Evolutionary conservation across 1,139 yeast genomes (phyloP), one percentile per base, ranked within the genome.

Genomic region (Diutina mesorugosa): DNA sequence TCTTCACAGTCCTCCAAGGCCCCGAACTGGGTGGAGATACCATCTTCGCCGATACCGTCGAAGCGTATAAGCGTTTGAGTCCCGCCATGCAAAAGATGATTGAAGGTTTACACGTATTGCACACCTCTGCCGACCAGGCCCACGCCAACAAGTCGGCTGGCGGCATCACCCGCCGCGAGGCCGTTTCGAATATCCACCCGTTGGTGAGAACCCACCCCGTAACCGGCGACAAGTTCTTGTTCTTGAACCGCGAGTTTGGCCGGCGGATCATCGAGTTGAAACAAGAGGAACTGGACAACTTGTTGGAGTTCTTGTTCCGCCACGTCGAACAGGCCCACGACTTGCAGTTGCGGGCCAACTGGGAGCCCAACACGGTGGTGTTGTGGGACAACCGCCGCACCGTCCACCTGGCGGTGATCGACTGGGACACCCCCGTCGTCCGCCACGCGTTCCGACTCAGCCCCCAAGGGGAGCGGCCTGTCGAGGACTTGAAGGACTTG

Each of bases 361-460:
- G 86, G 84, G 79, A 77, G 60, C 77, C 77, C 46, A 73, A 77
- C 61, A 68, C 68, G 1, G 63, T 67, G 14, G 69, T 66, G 6
- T 58, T 65, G 45, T 67, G 70, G 70, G 68, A 66, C 55, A 67
- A 67, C 59, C 61, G 68, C 51, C 61, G 64, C 32, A 62, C 65
- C 3, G 60, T 63, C n/a, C 70, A 67, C 58, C 57, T 67, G 0
- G 68, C 72, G 4, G 61, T 64, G 26, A 61, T 77, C 3, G 55
- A 50, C 28, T 83, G 85, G 84, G 80, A 74, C 56, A 66, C 71
- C 55, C 71, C 76, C 8, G 78, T 76, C 28, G 73, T 77, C 55
- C 78, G 91, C 68, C 89, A 84, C 63, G 87, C 86, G 4, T 81
- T 83, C 62, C 76, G 91, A 66, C 78, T 85, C 58, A 84, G 90